Evolutionary conservation across 331 rosid genomes (phyloP).

Genomic region (Acacia concinna): DNA sequence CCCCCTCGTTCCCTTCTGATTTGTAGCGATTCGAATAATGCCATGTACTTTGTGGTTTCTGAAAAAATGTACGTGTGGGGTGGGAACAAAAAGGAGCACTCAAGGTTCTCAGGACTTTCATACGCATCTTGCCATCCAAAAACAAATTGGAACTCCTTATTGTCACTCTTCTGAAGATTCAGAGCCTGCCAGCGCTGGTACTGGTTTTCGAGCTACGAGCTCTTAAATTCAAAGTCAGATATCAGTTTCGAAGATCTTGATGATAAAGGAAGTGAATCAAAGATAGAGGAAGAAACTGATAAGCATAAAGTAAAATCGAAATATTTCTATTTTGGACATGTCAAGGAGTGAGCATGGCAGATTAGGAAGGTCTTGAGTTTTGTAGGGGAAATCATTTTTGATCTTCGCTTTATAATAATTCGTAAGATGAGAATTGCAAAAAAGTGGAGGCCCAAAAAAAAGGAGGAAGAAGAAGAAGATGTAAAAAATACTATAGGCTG

Average conservation of each 20-base stretch:
- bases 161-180: neutral
- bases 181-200: neutral
- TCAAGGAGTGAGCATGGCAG: neutral
- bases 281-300: neutral
- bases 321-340: neutral
- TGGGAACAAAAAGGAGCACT: neutral
- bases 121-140: neutral
- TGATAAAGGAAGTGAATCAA: neutral
- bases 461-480: no score
- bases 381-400: neutral
- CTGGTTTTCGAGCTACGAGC: neutral
- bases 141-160: neutral
- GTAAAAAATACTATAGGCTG: no score
- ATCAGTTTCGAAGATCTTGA: neutral
- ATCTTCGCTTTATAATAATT: neutral
- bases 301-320: neutral
- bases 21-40: conserved; percentile 1
- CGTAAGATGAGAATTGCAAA: neutral
- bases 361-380: neutral
- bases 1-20: conserved; percentile 45
- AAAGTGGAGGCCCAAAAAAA: no score
- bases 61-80: neutral
- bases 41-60: neutral
- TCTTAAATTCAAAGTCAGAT: neutral
- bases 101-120: neutral